Percentiles rank a stretch among this genome's conserved stretches.
Evolutionary conservation across 768 basidiomycete genomes (phyloP).

Genomic region (Rhizopogon vinicolor): DNA sequence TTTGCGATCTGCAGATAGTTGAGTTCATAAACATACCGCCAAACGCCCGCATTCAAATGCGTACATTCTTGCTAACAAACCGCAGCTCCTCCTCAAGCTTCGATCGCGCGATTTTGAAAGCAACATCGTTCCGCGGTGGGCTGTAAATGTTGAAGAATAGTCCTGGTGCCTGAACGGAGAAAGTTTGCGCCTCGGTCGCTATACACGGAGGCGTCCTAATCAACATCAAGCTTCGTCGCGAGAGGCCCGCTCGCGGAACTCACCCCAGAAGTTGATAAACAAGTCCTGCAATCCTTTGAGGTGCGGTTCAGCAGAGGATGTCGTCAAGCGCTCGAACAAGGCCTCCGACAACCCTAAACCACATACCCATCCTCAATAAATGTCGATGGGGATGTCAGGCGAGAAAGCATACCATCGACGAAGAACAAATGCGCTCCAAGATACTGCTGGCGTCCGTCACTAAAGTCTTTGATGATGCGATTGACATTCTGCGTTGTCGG

Average conservation of each 20-base stretch:
- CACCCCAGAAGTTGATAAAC: slow-evolving; percentile 92
- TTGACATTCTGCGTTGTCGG: slow-evolving; percentile 94
- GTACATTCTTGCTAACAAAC: slow-evolving; percentile 67
- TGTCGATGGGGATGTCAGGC: background rate
- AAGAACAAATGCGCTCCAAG: slow-evolving; percentile 89
- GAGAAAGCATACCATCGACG: slow-evolving; percentile 64
- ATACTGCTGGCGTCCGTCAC: slow-evolving; percentile 61
- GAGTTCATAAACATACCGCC: background rate
- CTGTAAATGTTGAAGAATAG: slow-evolving; percentile 89
- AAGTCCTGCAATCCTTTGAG: slow-evolving; percentile 81
- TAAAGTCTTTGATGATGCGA: slow-evolving; percentile 84
- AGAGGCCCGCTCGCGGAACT: slow-evolving; percentile 21
- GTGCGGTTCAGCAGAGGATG: slow-evolving; percentile 72
- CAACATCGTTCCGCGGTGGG: slow-evolving; percentile 69
- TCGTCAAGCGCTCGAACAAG: slow-evolving; percentile 69
- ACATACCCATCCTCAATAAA: slow-evolving; percentile 2
- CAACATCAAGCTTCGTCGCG: slow-evolving; percentile 4
- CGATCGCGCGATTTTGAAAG: slow-evolving; percentile 60
- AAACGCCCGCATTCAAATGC: background rate
- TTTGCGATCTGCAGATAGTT: slow-evolving; percentile 64
- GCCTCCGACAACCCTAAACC: slow-evolving; percentile 67
- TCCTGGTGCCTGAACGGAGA: slow-evolving; percentile 72
- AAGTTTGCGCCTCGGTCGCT: slow-evolving; percentile 87
- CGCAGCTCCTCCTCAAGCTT: slow-evolving; percentile 86
- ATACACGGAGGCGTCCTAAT: slow-evolving; percentile 6